Conservation (phyloP, 305 asterid genomes). For the Euphrasia arctica region DNA sequence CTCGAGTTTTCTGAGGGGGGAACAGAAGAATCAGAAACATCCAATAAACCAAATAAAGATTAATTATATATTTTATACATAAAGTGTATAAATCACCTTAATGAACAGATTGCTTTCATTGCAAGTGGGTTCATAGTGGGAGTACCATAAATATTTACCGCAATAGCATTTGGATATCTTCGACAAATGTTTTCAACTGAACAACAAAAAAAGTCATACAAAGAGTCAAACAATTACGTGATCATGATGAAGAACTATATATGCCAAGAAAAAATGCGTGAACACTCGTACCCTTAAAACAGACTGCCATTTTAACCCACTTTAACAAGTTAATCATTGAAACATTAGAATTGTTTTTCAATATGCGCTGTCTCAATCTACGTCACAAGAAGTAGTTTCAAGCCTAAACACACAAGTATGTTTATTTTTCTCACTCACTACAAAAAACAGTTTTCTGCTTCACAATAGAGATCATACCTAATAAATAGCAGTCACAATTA, state of each 20-base stretch:
- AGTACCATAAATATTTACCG: constrained; percentile 46
- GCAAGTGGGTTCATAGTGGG: constrained; percentile 43
- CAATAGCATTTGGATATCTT: constrained; percentile 63
- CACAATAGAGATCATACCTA: constrained; percentile 10
- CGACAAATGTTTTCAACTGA: constrained; percentile 56
- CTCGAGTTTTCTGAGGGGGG: constrained; percentile 57
- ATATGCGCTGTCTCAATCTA: background rate
- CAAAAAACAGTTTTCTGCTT: background rate
- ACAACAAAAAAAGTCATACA: constrained; percentile 20
- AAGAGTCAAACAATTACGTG: constrained; percentile 14
- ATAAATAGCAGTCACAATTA: constrained; percentile 3
- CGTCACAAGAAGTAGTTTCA: background rate
- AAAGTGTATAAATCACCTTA: constrained; percentile 36
- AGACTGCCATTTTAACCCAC: background rate
- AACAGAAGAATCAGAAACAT: constrained; percentile 31
- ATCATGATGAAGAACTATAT: background rate
- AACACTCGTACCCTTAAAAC: constrained; percentile 8
- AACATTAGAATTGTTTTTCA: background rate
- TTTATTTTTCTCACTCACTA: background rate
- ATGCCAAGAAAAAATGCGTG: constrained; percentile 12
- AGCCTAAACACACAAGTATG: background rate
- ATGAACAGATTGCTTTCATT: constrained; percentile 46
- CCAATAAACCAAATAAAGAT: background rate
- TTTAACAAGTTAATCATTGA: constrained; percentile 15
- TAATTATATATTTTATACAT: background rate